Conservation (phyloP, 2,329 filamentous ascomycete species). For the Trichoderma sp. region DNA sequence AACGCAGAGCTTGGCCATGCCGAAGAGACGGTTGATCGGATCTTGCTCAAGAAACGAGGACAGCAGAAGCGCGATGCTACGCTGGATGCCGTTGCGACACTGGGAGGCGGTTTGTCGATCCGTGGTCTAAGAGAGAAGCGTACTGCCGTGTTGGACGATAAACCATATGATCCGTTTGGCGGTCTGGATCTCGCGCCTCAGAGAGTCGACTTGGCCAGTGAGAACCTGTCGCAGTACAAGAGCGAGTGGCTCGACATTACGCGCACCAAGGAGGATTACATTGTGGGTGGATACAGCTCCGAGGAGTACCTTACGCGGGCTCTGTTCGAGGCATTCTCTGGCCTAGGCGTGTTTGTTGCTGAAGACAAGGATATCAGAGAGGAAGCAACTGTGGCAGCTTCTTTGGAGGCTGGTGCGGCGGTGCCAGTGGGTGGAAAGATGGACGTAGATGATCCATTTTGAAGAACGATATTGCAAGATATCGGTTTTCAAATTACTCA, state of each 20-base stretch:
- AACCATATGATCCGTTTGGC: slow-evolving; percentile 85
- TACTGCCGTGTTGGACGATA: slow-evolving; percentile 50
- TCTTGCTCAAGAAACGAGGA: slow-evolving; percentile 72
- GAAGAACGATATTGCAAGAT: background rate
- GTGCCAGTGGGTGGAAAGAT: slow-evolving; percentile 39
- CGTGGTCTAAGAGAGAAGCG: slow-evolving; percentile 72
- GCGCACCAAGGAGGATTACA: slow-evolving; percentile 62
- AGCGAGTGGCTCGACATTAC: slow-evolving; percentile 70
- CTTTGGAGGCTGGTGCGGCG: slow-evolving; percentile 37
- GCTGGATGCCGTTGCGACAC: slow-evolving; percentile 34
- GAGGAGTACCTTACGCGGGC: slow-evolving; percentile 78
- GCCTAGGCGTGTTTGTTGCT: slow-evolving; percentile 80
- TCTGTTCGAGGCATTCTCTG: slow-evolving; percentile 85
- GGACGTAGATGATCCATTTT: slow-evolving; percentile 51
- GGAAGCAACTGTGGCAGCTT: slow-evolving; percentile 35
- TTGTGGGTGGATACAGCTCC: slow-evolving; percentile 80
- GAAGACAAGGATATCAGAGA: slow-evolving; percentile 61
- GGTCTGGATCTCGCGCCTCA: slow-evolving; percentile 67
- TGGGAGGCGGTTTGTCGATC: slow-evolving; percentile 56
- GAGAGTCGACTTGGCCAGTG: slow-evolving; percentile 60
- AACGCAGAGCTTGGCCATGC: slow-evolving; percentile 60
- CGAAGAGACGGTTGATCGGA: slow-evolving; percentile 55
- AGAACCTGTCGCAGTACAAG: slow-evolving; percentile 62
- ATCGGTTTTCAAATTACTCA: background rate
- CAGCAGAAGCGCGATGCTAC: slow-evolving; percentile 43